Conservation (phyloP, 139 green algal species). For the Chlorella sp. region DNA sequence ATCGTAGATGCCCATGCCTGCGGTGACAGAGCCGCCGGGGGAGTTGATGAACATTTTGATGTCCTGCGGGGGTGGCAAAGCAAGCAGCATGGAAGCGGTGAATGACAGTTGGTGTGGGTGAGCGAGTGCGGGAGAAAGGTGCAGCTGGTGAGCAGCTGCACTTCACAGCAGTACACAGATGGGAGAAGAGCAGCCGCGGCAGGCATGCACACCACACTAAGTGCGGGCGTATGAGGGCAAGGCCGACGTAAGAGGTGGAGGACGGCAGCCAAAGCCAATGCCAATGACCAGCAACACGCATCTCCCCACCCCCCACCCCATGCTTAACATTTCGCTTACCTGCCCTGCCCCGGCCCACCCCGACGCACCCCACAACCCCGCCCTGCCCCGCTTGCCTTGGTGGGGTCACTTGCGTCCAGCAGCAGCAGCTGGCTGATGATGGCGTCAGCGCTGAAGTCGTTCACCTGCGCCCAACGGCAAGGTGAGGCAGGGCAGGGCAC, state of each 20-base stretch:
- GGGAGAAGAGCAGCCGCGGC: too few species aligned
- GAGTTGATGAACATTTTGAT: slow-evolving; percentile 99
- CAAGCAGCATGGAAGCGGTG: too few species aligned
- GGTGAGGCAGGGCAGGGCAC: not conserved
- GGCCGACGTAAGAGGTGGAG: too few species aligned
- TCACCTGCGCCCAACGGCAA: slow-evolving; percentile 71
- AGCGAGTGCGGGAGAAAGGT: too few species aligned
- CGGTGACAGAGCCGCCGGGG: slow-evolving; percentile 96
- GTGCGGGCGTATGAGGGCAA: too few species aligned
- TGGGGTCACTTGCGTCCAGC: slow-evolving; percentile 93
- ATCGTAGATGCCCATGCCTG: slow-evolving; percentile 99
- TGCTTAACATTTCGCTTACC: too few species aligned
- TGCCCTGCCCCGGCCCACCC: too few species aligned
- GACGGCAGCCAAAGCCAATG: too few species aligned
- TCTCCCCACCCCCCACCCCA: not conserved
- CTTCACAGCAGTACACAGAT: not conserved
- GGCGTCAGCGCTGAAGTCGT: slow-evolving; percentile 96
- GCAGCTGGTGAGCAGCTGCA: not conserved
- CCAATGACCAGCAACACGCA: not conserved
- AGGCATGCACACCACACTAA: too few species aligned
- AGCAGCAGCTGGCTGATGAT: slow-evolving; percentile 98
- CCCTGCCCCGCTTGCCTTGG: slow-evolving; percentile 57
- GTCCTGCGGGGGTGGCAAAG: slow-evolving; percentile 62
- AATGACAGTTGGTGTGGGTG: not conserved
- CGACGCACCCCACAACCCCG: too few species aligned